Conservation (phyloP, 805 yeast genomes). For the Lipomyces orientalis region DNA sequence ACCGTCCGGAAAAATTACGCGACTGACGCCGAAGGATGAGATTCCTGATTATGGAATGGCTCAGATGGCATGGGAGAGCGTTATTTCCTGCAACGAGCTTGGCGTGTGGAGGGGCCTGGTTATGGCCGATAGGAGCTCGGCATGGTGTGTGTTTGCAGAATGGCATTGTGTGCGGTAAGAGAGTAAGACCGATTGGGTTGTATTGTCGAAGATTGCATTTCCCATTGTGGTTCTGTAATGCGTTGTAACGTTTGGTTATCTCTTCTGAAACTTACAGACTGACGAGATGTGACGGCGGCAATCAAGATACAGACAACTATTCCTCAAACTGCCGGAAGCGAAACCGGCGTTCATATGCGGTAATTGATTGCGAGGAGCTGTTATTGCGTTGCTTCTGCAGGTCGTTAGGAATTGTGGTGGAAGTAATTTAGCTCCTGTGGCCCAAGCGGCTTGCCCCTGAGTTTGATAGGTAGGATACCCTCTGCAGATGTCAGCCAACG, state of each 20-base stretch:
- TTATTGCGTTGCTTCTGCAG: too few species aligned
- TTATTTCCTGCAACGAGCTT: conserved; percentile 65
- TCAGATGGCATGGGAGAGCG: conserved; percentile 57
- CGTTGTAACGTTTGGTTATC: background rate
- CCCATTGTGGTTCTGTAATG: background rate
- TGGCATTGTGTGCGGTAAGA: conserved; percentile 65
- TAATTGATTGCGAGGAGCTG: too few species aligned
- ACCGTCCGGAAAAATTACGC: conserved; percentile 80
- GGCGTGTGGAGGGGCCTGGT: conserved; percentile 88
- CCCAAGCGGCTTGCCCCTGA: background rate
- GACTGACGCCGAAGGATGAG: conserved; percentile 51
- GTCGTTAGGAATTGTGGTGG: too few species aligned
- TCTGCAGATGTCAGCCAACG: background rate
- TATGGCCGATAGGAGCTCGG: conserved; percentile 57
- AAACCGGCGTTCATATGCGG: too few species aligned
- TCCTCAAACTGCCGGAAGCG: too few species aligned
- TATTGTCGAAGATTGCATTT: background rate
- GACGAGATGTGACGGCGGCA: background rate
- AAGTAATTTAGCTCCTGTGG: background rate
- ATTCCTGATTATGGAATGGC: conserved; percentile 49
- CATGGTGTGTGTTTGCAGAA: conserved; percentile 61
- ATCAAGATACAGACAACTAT: background rate
- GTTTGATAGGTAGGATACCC: background rate
- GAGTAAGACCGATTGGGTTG: background rate
- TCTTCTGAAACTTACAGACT: background rate